Evolutionary conservation across 1,284 basidiomycete genomes (phyloP).

Genomic region (Tilletia caries): DNA sequence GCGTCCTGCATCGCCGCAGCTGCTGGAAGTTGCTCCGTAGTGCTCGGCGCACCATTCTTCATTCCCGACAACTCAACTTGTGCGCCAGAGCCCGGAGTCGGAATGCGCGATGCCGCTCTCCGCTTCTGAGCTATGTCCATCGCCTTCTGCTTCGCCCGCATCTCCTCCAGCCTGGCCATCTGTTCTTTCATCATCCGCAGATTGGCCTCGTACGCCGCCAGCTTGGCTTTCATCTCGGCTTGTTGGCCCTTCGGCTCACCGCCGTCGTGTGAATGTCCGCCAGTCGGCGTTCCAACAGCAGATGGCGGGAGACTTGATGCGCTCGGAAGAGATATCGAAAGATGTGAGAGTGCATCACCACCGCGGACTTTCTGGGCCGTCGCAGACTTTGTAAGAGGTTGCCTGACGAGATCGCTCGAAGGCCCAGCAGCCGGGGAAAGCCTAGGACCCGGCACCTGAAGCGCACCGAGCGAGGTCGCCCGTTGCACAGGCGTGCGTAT

Average conservation of each 20-base stretch:
- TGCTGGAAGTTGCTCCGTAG: too few species aligned
- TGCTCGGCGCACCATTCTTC: too few species aligned
- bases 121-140: not conserved
- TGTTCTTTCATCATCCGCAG: not conserved
- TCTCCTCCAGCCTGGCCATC: slow-evolving; percentile 1
- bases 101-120: not conserved
- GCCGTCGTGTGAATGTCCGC: not conserved
- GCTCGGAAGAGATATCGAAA: too few species aligned
- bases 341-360: not conserved
- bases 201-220: not conserved
- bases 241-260: not conserved
- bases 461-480: not conserved
- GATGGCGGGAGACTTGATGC: too few species aligned
- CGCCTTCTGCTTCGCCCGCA: not conserved
- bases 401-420: not conserved
- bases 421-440: not conserved
- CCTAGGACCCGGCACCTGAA: not conserved
- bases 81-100: too few species aligned
- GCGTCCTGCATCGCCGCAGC: too few species aligned
- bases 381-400: not conserved
- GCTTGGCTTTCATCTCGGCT: not conserved
- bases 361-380: not conserved
- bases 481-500: not conserved
- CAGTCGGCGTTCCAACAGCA: not conserved
- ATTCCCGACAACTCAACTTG: too few species aligned